phyloP scores from a whole-genome alignment of 164 flowering plant species.

The Umbellularia californica region DNA sequence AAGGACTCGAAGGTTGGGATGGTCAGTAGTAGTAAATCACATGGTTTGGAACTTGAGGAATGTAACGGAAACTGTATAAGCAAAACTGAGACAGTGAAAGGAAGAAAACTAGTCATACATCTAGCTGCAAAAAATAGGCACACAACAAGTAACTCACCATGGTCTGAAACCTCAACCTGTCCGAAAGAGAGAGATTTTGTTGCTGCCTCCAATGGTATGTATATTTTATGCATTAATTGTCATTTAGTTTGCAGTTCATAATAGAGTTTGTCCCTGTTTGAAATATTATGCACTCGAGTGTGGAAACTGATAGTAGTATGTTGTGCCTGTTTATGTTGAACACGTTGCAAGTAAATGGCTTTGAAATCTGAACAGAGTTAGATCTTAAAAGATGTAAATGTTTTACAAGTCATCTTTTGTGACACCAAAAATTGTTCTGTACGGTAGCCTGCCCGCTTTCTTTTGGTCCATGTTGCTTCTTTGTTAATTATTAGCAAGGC shows the following conservation, averaged over 20 bases:
- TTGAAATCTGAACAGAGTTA: neutral
- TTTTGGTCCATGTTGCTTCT: too few relatives aligned
- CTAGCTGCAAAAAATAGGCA: constrained; percentile 61
- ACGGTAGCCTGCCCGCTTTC: too few relatives aligned
- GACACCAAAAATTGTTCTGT: too few relatives aligned
- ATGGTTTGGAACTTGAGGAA: constrained; percentile 33
- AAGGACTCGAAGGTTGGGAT: constrained; percentile 34
- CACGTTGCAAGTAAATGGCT: neutral
- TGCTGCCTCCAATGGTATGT: constrained; percentile 53
- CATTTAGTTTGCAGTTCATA: neutral
- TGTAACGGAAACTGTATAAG: constrained; percentile 36
- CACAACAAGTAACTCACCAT: constrained; percentile 44
- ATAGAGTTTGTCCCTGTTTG: neutral
- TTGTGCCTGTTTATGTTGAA: neutral
- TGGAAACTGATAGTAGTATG: neutral
- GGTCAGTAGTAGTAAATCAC: constrained; percentile 42
- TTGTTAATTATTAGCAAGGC: too few relatives aligned
- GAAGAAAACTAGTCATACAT: constrained; percentile 82
- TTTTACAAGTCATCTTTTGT: too few relatives aligned
- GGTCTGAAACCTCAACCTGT: constrained; percentile 64
- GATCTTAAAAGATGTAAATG: too few relatives aligned
- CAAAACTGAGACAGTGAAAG: constrained; percentile 51
- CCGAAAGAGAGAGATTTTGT: constrained; percentile 59
- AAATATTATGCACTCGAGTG: neutral
- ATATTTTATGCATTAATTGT: too few relatives aligned